phyloP scores from a whole-genome alignment of 306 rosid genomes.

The Lathyrus oleraceus region DNA sequence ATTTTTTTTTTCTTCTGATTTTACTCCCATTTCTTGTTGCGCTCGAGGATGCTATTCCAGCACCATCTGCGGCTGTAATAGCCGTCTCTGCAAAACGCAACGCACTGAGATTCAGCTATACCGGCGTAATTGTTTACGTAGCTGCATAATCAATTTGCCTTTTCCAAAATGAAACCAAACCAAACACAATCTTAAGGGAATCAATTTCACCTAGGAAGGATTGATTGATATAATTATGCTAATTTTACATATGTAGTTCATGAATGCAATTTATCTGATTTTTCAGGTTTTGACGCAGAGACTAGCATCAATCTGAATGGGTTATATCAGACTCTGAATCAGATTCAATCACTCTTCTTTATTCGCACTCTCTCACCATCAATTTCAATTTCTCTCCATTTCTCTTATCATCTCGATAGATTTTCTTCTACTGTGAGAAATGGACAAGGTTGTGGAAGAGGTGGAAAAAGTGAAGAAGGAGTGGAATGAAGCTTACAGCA shows the following conservation, averaged over 20 bases:
- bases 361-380: not conserved
- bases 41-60: not conserved
- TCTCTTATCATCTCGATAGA: not conserved
- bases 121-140: not conserved
- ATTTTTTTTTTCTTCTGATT: not conserved
- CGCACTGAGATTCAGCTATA: not conserved
- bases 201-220: not conserved
- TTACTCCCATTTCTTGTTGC: not conserved
- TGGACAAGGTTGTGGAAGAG: slow-evolving; percentile 83
- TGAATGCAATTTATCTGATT: not conserved
- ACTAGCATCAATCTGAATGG: slow-evolving; percentile 31
- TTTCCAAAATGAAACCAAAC: not conserved
- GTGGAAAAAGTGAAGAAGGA: slow-evolving; percentile 67
- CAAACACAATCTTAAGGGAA: not conserved
- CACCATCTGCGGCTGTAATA: not conserved
- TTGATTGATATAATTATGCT: not conserved
- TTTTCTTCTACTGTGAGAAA: not conserved
- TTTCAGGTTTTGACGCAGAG: not conserved
- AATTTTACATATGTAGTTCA: not conserved
- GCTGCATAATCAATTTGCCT: too few species aligned
- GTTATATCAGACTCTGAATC: slow-evolving; percentile 11
- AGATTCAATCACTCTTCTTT: not conserved
- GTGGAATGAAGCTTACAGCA: slow-evolving; percentile 64
- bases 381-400: not conserved
- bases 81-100: not conserved